phyloP scores from a whole-genome alignment of 768 basidiomycete species.

The Amanita fuliginea region DNA sequence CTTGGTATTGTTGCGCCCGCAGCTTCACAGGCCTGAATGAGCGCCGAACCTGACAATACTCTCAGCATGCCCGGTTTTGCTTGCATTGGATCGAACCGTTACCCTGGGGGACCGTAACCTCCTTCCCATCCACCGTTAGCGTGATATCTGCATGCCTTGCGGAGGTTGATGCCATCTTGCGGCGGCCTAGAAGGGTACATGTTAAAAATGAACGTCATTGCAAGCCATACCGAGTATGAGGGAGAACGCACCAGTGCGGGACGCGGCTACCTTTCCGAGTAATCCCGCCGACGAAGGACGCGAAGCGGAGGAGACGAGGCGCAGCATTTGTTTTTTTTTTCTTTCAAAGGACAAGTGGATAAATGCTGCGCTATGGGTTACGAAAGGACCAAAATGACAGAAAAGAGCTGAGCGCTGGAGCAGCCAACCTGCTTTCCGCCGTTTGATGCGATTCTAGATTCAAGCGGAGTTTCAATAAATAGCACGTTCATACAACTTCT shows the following conservation, averaged over 20 bases:
- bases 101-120: slow-evolving; percentile 97
- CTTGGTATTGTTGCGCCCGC: slow-evolving; percentile 75
- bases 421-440: neutral
- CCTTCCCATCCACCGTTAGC: slow-evolving; percentile 92
- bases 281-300: slow-evolving; percentile 56
- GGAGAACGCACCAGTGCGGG: slow-evolving; percentile 17
- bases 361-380: neutral
- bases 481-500: too few species aligned
- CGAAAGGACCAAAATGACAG: neutral
- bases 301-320: slow-evolving; percentile 50
- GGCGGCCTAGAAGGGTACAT: slow-evolving; percentile 30
- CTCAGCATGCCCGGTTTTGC: neutral
- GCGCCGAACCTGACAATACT: slow-evolving; percentile 60
- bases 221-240: too few species aligned
- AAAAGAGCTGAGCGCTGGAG: neutral
- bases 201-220: too few species aligned
- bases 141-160: slow-evolving; percentile 71
- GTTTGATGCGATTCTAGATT: neutral
- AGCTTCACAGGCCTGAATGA: slow-evolving; percentile 93
- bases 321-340: slow-evolving; percentile 35
- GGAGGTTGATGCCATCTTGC: slow-evolving; percentile 57
- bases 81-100: neutral
- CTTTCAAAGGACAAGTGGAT: neutral
- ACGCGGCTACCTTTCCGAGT: slow-evolving; percentile 49
- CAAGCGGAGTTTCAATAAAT: neutral